These are phyloP conservation scores for Phylloporus scabripes DNA, from an alignment of 768 basidiomycete genomes.

Conservation along the genomic window DNA sequence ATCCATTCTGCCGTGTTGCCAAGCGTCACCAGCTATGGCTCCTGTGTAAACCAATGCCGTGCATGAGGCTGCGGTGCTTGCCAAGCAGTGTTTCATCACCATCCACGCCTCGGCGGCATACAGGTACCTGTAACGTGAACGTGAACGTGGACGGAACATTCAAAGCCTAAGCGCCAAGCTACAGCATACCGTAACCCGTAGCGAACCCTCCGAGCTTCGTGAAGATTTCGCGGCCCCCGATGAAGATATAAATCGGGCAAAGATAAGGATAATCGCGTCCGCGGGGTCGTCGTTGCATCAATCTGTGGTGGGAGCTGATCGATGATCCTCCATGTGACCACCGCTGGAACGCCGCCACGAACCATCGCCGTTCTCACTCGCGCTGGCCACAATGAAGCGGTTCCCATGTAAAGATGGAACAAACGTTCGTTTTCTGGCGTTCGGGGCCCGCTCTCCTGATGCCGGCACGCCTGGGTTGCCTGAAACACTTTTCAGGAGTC, in stretches of 20 bases:
- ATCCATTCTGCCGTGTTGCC: background rate
- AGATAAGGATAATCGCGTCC: slow-evolving; percentile 53
- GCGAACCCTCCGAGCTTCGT: background rate
- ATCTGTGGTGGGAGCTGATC: too few relatives aligned
- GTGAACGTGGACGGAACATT: background rate
- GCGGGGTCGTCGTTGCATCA: too few relatives aligned
- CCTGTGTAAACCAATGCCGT: too few relatives aligned
- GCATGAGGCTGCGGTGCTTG: too few relatives aligned
- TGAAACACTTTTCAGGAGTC: too few relatives aligned
- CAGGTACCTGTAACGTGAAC: background rate
- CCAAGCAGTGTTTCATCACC: background rate
- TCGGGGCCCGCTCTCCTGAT: too few relatives aligned
- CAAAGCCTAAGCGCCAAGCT: background rate
- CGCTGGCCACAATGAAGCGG: too few relatives aligned
- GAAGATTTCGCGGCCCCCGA: background rate
- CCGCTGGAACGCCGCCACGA: background rate
- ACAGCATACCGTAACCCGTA: background rate
- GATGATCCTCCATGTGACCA: background rate
- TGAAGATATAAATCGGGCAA: slow-evolving; percentile 35
- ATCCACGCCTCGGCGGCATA: background rate
- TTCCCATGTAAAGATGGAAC: too few relatives aligned
- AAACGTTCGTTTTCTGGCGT: too few relatives aligned
- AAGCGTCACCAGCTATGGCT: background rate
- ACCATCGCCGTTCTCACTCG: too few relatives aligned
- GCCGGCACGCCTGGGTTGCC: too few relatives aligned